Evolutionary conservation across 192 early-diverging fungal species (phyloP), one percentile per base, ranked within the genome.

Genomic region (Dissophora ornata): DNA sequence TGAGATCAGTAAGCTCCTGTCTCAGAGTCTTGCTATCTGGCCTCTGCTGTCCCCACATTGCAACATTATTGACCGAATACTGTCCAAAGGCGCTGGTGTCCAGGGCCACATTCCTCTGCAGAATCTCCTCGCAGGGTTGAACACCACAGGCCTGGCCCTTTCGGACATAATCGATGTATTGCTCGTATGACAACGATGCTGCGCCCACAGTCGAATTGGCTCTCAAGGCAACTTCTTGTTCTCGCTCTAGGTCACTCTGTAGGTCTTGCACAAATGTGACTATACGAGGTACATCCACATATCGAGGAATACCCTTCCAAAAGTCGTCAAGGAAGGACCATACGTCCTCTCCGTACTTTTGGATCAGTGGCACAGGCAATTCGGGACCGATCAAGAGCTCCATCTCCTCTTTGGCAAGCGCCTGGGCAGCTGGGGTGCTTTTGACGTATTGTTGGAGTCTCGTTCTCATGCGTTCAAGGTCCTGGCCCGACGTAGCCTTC

Each of bases 221-320:
- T 12, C 16, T 40, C 32, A 36, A 38, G 2, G 15, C 3, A 46
- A 25, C 45, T 42, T 41, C 30, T 68, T 56, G 8, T 19, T 55
- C n/a, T 51, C 48, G 66, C n/a, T 51, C 48, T 8, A 41, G 11
- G 32, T 68, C 66, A 4, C 12, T 1, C 18, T 58, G 66, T 19
- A 34, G 38, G 15, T 15, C 5, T 34, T 58, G 28, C 18, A 50
- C 25, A 41, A 58, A 57, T 56, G 57, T 34, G 66, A 52, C 48
- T 18, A 58, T 0, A 0, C 66, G 66, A 4, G 18, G 4, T 2
- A 68, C 48, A 58, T 68, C 56, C 16, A 58, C 47, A 29, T 68
- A 68, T 15, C 56, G 66, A 16, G 66, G 54, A n/a, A 30, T 28
- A 7, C 1, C 56, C 38, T 68, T 68, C 66, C 66, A 68, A 25